These are phyloP conservation scores for Xerocomus nothofagi DNA, from an alignment of 1,284 basidiomycete species.

Conservation along the genomic window DNA sequence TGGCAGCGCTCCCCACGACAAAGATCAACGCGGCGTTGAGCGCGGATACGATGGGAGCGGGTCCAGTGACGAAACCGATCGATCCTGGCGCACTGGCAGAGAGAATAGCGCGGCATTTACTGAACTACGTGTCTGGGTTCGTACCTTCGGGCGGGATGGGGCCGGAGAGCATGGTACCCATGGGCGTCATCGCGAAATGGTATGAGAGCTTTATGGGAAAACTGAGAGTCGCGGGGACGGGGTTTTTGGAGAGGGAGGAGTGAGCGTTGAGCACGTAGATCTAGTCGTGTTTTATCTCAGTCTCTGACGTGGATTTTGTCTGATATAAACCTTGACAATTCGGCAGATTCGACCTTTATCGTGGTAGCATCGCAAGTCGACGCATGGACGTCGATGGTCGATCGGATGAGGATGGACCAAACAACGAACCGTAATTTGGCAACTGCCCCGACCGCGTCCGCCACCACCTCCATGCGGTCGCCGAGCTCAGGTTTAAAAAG, in stretches of 20 bases:
- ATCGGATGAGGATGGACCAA: too few species aligned
- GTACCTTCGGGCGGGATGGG: conserved; percentile 51
- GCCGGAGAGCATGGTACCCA: conserved; percentile 70
- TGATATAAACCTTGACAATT: too few species aligned
- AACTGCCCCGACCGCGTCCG: too few species aligned
- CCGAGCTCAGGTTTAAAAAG: too few species aligned
- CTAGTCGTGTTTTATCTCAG: neutral
- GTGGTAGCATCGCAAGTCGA: too few species aligned
- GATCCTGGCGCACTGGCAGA: conserved; percentile 56
- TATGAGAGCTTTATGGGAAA: conserved; percentile 80
- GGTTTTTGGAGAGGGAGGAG: conserved; percentile 74
- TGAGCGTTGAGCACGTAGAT: conserved; percentile 20
- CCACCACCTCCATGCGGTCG: too few species aligned
- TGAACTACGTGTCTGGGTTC: conserved; percentile 85
- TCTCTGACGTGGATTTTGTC: too few species aligned
- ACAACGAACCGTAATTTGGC: too few species aligned
- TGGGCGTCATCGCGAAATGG: conserved; percentile 77
- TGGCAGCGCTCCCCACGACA: conserved; percentile 46
- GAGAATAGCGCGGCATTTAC: conserved; percentile 70
- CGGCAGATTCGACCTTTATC: too few species aligned
- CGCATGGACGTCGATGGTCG: too few species aligned
- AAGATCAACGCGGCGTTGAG: conserved; percentile 35
- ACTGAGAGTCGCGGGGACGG: conserved; percentile 65
- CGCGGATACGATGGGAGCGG: conserved; percentile 3
- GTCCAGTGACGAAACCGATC: conserved; percentile 14